Evolutionary conservation across 768 basidiomycete genomes (phyloP), one percentile per base, ranked within the genome.

Genomic region (Lentinula lateritia): DNA sequence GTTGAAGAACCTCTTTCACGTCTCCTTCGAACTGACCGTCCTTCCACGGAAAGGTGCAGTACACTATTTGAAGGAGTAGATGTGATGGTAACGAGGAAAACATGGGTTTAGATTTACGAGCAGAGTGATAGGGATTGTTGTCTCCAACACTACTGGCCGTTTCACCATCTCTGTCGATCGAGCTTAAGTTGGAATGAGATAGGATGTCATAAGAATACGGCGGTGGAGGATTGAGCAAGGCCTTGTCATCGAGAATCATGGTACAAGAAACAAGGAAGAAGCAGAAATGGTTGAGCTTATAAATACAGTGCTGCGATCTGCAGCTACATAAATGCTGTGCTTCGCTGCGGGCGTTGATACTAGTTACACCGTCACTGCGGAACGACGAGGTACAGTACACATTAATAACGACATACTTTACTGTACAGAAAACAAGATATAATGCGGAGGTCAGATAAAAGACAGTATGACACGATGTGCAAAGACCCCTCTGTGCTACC

Each of bases 61-160:
- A 83, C 4, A 93, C 82, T 55, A 92, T 81, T 54, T 87, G 81
- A 52, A 93, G 81, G 4, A 92, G 77, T 23, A 93, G 69, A 63
- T 91, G 83, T 0, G 86, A 66, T 0, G 90, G 86, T 0, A 90
- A 67, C 0, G 74, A 73, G 6, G 68, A 63, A 20, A 78, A 64
- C 1, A 68, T 23, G 5, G 48, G 59, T 9, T 16, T n/a, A 28
- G 6, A n/a, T n/a, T 32, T 60, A 32, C 59, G 59, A 52, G 36
- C 59, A 15, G 48, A 42, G 18, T 52, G 48, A 36, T 52, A 60
- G 4, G 59, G 59, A 41, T 60, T 60, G 50, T 53, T 45, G 59
- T 50, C 43, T 10, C 50, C 50, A 18, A 43, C 46, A 9, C 12
- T 48, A 36, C 58, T 48, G 15, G 58, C 20, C 35, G 43, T 46